Evolutionary conservation across 805 yeast species (phyloP).

Genomic region (Spathaspora passalidarum): DNA sequence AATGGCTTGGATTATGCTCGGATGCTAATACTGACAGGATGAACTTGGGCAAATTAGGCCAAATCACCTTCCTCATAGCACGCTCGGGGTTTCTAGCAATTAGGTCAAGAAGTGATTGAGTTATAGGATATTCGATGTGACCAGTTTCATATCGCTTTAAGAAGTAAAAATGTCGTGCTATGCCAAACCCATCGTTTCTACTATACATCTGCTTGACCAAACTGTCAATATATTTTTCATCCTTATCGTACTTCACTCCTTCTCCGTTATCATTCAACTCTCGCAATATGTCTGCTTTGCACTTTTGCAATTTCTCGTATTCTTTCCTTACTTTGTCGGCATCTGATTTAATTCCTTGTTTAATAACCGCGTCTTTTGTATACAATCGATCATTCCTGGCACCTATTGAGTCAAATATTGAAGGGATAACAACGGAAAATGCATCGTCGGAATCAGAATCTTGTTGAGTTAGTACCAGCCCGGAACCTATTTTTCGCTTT

Average conservation of each 20-base stretch:
- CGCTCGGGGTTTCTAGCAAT: not conserved
- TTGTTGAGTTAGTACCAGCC: not conserved
- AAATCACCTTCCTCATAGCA: not conserved
- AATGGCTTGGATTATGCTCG: slow-evolving; percentile 1
- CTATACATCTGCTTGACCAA: slow-evolving; percentile 6
- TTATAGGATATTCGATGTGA: not conserved
- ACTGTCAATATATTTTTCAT: slow-evolving; percentile 18
- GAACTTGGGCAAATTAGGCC: not conserved
- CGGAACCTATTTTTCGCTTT: not conserved
- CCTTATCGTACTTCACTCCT: slow-evolving; percentile 14
- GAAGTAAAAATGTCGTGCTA: slow-evolving; percentile 23
- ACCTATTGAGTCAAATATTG: slow-evolving; percentile 22
- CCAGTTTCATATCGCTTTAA: slow-evolving; percentile 4
- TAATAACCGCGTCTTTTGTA: slow-evolving; percentile 17
- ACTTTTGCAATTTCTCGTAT: slow-evolving; percentile 11
- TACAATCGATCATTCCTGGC: slow-evolving; percentile 25
- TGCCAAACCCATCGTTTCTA: slow-evolving; percentile 8
- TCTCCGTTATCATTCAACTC: slow-evolving; percentile 35
- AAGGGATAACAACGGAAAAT: slow-evolving; percentile 22
- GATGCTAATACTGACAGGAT: slow-evolving; percentile 1
- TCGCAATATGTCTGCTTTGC: slow-evolving; percentile 15
- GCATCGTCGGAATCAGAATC: slow-evolving; percentile 14
- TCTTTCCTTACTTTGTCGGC: slow-evolving; percentile 14
- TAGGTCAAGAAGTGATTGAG: not conserved
- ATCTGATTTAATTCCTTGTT: slow-evolving; percentile 17